These are phyloP conservation scores for Zalerion maritima DNA, from an alignment of 495 filamentous ascomycete species.

Conservation along the genomic window DNA sequence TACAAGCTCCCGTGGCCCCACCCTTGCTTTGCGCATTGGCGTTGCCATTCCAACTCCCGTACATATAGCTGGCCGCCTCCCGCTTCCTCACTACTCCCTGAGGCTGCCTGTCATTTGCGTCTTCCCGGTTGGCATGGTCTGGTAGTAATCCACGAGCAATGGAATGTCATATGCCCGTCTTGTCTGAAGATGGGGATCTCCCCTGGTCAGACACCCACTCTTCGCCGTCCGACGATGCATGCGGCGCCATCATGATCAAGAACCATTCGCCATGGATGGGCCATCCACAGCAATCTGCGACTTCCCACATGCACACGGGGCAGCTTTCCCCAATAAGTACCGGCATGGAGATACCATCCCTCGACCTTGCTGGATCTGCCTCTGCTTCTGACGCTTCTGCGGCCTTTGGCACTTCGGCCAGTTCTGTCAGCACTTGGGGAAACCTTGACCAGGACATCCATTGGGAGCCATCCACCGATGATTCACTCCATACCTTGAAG, in stretches of 20 bases:
- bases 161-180: slow-evolving; percentile 25
- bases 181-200: slow-evolving; percentile 25
- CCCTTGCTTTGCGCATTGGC: no score
- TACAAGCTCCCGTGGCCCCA: no score
- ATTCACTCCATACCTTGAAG: slow-evolving; percentile 25
- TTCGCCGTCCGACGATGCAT: slow-evolving; percentile 23
- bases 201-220: slow-evolving; percentile 27
- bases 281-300: slow-evolving; percentile 8
- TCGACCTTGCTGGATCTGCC: slow-evolving; percentile 11
- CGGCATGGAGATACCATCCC: slow-evolving; percentile 23
- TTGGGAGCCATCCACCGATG: slow-evolving; percentile 25
- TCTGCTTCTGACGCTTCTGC: slow-evolving; percentile 18
- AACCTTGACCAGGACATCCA: slow-evolving; percentile 14
- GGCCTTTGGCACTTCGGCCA: slow-evolving; percentile 19
- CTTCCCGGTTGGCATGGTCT: slow-evolving; percentile 21
- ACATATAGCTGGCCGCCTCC: no score
- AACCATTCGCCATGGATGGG: not conserved
- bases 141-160: slow-evolving; percentile 30
- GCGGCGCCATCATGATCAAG: slow-evolving; percentile 8
- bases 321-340: slow-evolving; percentile 37
- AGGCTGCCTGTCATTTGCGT: no score
- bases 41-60: no score
- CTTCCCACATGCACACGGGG: slow-evolving; percentile 22
- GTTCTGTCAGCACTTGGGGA: slow-evolving; percentile 19
- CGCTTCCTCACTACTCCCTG: no score